Conservation (phyloP, 164 flowering plant genomes). For the Nelumbo lutea region DNA sequence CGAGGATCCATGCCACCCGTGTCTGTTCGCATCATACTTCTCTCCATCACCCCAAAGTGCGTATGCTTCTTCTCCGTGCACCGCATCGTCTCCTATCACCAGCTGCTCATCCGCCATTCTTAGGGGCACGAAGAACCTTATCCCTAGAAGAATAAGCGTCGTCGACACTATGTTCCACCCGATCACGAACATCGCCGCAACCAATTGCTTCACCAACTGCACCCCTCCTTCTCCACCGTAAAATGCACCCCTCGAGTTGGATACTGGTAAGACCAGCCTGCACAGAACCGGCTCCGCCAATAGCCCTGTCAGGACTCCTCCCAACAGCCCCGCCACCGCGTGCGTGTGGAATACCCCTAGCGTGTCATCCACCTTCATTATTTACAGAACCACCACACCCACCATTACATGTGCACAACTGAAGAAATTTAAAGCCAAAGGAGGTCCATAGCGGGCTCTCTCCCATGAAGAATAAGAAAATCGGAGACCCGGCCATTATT, state of each 20-base stretch:
- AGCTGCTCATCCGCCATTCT: constrained; percentile 27
- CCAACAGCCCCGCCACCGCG: constrained; percentile 22
- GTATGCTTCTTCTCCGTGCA: constrained; percentile 26
- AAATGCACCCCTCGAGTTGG: constrained; percentile 23
- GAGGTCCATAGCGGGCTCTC: too few relatives aligned
- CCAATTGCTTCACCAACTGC: constrained; percentile 20
- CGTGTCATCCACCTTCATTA: constrained; percentile 22
- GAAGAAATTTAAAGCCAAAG: too few relatives aligned
- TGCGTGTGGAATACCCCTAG: constrained; percentile 15
- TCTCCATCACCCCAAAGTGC: constrained; percentile 29
- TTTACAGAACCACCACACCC: too few relatives aligned
- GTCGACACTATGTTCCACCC: constrained; percentile 25
- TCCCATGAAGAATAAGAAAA: too few relatives aligned
- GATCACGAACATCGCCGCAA: constrained; percentile 18
- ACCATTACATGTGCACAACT: too few relatives aligned
- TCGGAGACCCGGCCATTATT: too few relatives aligned
- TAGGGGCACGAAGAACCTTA: constrained; percentile 21
- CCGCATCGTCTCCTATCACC: constrained; percentile 21
- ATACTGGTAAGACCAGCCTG: constrained; percentile 15
- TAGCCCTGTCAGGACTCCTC: constrained; percentile 19
- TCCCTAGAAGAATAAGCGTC: constrained; percentile 15
- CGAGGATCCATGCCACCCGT: constrained; percentile 2
- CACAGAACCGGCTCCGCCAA: constrained; percentile 23
- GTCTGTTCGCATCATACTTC: constrained; percentile 20
- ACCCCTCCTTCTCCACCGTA: constrained; percentile 20